Conservation (phyloP, 306 rosid species). For the Glycine tomentella region DNA sequence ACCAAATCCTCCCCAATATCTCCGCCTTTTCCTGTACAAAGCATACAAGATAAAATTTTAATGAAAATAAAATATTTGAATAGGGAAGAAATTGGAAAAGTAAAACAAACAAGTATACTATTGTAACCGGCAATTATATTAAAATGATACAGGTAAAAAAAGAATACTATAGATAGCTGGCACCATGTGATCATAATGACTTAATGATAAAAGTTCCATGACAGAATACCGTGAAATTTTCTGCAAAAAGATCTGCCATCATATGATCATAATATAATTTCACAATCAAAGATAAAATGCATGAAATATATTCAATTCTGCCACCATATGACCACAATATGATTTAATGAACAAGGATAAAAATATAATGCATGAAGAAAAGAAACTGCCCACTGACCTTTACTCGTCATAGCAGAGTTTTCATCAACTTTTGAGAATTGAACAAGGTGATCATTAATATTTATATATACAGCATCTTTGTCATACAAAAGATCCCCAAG, state of each 20-base stretch:
- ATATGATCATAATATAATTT: constrained; percentile 33
- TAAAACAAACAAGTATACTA: not conserved
- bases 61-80: constrained; percentile 33
- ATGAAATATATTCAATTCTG: constrained; percentile 28
- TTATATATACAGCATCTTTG: constrained; percentile 94
- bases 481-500: constrained; percentile 94
- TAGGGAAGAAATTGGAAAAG: constrained; percentile 13
- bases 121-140: not conserved
- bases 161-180: constrained; percentile 3
- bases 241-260: constrained; percentile 8
- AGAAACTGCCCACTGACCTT: constrained; percentile 59
- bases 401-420: constrained; percentile 53
- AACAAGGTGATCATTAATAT: constrained; percentile 82
- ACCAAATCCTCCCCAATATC: constrained; percentile 88
- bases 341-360: constrained; percentile 10
- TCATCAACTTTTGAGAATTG: constrained; percentile 81
- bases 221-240: constrained; percentile 10
- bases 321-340: constrained; percentile 36
- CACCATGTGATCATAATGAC: not conserved
- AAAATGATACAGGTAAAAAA: constrained; percentile 7
- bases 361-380: constrained; percentile 16
- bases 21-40: constrained; percentile 67
- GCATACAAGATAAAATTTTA: constrained; percentile 14
- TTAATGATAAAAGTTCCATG: constrained; percentile 12
- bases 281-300: constrained; percentile 27